These are phyloP conservation scores for Candida parachauliodes DNA, from an alignment of 805 yeast species.

Conservation along the genomic window DNA sequence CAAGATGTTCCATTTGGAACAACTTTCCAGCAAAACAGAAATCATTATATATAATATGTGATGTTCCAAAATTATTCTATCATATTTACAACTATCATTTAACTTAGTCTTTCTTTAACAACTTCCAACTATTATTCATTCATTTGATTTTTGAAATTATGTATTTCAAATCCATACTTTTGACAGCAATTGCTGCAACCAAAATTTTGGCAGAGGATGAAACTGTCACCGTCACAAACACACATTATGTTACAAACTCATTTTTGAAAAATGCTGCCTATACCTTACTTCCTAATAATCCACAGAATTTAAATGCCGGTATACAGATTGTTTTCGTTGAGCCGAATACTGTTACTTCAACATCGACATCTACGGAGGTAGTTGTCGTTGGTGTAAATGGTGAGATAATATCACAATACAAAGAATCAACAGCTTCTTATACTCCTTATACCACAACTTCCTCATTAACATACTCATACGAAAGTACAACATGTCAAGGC, in stretches of 20 bases:
- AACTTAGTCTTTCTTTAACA: conserved; percentile 1
- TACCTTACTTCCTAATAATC: conserved; percentile 18
- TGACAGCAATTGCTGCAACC: conserved; percentile 4
- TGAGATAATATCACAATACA: not conserved
- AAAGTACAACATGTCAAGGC: conserved; percentile 15
- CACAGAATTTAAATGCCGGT: conserved; percentile 19
- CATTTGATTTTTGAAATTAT: conserved; percentile 4
- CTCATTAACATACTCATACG: conserved; percentile 12
- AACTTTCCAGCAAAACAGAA: no score
- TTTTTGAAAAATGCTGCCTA: conserved; percentile 18
- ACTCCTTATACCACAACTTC: conserved; percentile 16
- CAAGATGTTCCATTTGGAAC: not conserved
- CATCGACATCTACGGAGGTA: not conserved
- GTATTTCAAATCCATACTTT: not conserved
- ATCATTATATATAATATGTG: no score
- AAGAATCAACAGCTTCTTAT: not conserved
- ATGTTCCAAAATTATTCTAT: no score
- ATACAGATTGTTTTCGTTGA: conserved; percentile 30
- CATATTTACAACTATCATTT: not conserved
- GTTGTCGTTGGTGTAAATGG: conserved; percentile 2
- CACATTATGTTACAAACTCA: conserved; percentile 22
- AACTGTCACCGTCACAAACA: conserved; percentile 21
- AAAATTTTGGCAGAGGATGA: conserved; percentile 11
- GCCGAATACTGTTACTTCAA: conserved; percentile 12
- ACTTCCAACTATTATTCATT: conserved; percentile 5